Conservation (phyloP, 2,329 filamentous ascomycete species). For the Trichophyton benhamiae region DNA sequence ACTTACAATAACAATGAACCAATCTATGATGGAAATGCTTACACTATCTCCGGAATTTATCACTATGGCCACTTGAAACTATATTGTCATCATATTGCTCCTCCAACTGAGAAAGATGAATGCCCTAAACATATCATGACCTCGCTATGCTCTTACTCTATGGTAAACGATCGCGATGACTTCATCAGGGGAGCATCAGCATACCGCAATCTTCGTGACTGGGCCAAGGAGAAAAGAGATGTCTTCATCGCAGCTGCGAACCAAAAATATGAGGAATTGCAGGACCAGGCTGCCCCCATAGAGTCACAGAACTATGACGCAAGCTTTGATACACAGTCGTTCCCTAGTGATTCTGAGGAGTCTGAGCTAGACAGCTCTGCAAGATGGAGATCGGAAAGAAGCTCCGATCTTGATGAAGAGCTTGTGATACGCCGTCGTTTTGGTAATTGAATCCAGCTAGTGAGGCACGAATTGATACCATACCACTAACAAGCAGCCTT, state of each 20-base stretch:
- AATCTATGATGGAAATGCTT: slow-evolving; percentile 30
- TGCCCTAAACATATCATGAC: slow-evolving; percentile 9
- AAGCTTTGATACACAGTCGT: neutral
- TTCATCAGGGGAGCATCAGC: slow-evolving; percentile 27
- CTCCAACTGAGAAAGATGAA: neutral
- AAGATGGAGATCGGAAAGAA: too few relatives aligned
- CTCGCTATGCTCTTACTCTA: slow-evolving; percentile 15
- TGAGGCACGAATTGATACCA: too few relatives aligned
- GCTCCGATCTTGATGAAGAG: too few relatives aligned
- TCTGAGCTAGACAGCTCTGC: too few relatives aligned
- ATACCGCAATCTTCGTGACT: slow-evolving; percentile 31
- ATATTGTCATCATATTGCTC: slow-evolving; percentile 5
- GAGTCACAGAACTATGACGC: neutral
- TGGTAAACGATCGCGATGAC: slow-evolving; percentile 20
- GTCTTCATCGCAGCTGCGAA: slow-evolving; percentile 5
- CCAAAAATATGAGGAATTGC: neutral
- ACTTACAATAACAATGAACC: slow-evolving; percentile 23
- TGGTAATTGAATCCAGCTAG: too few relatives aligned
- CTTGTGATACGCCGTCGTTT: too few relatives aligned
- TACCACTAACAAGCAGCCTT: too few relatives aligned
- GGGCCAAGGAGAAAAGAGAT: slow-evolving; percentile 28
- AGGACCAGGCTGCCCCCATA: neutral
- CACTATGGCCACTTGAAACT: slow-evolving; percentile 6
- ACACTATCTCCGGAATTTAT: slow-evolving; percentile 24
- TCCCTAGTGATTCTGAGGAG: neutral